Conservation (phyloP, 106 monocot species). For the Allium cepa region DNA sequence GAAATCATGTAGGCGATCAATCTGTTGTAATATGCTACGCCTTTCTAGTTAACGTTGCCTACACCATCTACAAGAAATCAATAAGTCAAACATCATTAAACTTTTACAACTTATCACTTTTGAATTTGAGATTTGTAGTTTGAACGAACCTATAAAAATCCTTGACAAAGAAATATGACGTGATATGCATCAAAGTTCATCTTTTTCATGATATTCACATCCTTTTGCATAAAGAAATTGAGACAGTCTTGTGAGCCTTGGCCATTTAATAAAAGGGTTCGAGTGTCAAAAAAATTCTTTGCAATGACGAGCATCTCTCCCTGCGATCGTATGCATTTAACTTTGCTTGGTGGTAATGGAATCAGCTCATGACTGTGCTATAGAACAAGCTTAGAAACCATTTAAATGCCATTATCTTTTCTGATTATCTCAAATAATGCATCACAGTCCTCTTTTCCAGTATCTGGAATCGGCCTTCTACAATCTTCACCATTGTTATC, state of each 20-base stretch:
- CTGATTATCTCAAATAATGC: slow-evolving; percentile 71
- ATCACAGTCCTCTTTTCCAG: slow-evolving; percentile 46
- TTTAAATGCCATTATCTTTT: slow-evolving; percentile 31
- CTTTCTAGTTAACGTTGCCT: too few species aligned
- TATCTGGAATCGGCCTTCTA: slow-evolving; percentile 18
- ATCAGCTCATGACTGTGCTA: slow-evolving; percentile 55
- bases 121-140: too few species aligned
- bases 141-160: too few species aligned
- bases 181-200: not conserved
- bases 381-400: slow-evolving; percentile 37
- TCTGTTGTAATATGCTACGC: too few species aligned
- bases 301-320: slow-evolving; percentile 77
- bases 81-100: too few species aligned
- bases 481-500: slow-evolving; percentile 39
- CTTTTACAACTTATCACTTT: too few species aligned
- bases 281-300: slow-evolving; percentile 63
- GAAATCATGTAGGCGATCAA: too few species aligned
- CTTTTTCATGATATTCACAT: too few species aligned
- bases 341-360: slow-evolving; percentile 48
- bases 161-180: not conserved
- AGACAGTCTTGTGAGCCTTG: slow-evolving; percentile 33
- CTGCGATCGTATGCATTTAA: slow-evolving; percentile 62
- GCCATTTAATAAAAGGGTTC: slow-evolving; percentile 59
- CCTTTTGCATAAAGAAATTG: not conserved
- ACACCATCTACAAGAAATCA: too few species aligned